Percentiles rank a stretch among this genome's conserved stretches.
Conservation (phyloP, 345 rosid genomes). For the Aegle marmelos region DNA sequence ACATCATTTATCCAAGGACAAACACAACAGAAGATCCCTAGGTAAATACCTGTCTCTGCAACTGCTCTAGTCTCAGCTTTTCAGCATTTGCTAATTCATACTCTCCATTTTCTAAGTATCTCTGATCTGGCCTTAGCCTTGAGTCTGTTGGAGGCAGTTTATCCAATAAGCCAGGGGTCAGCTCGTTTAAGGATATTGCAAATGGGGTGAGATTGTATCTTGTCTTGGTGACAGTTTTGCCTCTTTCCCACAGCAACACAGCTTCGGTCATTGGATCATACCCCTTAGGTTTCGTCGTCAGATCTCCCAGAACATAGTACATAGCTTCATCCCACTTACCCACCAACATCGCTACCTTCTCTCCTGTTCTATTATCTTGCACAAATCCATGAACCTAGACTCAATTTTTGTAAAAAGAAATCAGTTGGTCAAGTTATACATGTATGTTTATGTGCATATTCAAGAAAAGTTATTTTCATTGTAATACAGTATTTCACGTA, state of each 20-base stretch:
- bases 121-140: constrained; percentile 95
- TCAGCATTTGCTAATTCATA: constrained; percentile 93
- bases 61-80: constrained; percentile 89
- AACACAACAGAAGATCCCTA: not conserved
- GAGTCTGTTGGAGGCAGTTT: constrained; percentile 96
- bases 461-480: not conserved
- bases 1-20: not conserved
- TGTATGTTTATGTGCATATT: not conserved
- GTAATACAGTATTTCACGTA: not conserved
- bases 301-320: constrained; percentile 93
- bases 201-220: constrained; percentile 94
- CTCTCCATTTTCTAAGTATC: constrained; percentile 91
- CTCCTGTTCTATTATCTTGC: constrained; percentile 91
- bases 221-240: constrained; percentile 65
- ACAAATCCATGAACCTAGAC: constrained; percentile 94
- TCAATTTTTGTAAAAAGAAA: not conserved
- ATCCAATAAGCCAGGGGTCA: constrained; percentile 68
- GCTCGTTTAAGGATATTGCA: constrained; percentile 87
- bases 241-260: constrained; percentile 91
- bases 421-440: not conserved
- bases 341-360: constrained; percentile 91
- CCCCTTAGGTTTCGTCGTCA: constrained; percentile 82
- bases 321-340: constrained; percentile 99
- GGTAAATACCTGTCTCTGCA: constrained; percentile 87
- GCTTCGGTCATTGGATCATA: constrained; percentile 99